Evolutionary conservation across 192 early-diverging fungal species (phyloP).

Genomic region (Entomortierella chlamydospora): DNA sequence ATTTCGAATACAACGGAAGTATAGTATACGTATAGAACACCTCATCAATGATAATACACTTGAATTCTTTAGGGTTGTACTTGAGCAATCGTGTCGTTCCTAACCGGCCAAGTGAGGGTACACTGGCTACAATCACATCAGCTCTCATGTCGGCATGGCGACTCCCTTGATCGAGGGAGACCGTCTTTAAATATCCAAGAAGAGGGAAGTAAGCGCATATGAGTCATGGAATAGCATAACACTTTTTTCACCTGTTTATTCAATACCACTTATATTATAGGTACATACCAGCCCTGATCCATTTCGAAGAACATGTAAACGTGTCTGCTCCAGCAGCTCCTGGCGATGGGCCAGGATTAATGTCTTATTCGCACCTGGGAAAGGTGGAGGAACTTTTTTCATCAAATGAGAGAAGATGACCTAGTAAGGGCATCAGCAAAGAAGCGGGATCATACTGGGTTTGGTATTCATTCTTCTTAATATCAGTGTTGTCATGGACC

Average conservation of each 20-base stretch:
- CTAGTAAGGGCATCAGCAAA: conserved; percentile 48
- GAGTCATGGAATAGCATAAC: no score
- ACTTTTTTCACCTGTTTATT: no score
- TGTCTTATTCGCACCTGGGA: conserved; percentile 74
- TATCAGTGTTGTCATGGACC: no score
- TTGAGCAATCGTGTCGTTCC: conserved; percentile 61
- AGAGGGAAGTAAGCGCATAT: neutral
- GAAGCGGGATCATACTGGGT: neutral
- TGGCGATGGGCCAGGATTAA: conserved; percentile 91
- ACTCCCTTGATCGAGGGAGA: conserved; percentile 76
- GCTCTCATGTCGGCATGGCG: conserved; percentile 66
- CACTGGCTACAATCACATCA: conserved; percentile 84
- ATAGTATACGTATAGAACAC: no score
- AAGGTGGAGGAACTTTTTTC: conserved; percentile 68
- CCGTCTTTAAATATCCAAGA: conserved; percentile 42
- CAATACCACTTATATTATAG: no score
- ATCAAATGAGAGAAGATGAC: conserved; percentile 88
- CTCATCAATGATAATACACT: conserved; percentile 91
- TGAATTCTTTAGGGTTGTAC: conserved; percentile 84
- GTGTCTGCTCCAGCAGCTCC: conserved; percentile 89
- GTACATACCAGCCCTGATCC: conserved; percentile 65
- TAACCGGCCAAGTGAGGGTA: conserved; percentile 74
- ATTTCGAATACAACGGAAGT: no score
- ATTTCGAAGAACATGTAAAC: conserved; percentile 69
- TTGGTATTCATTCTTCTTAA: no score